phyloP scores from a whole-genome alignment of 345 rosid species.

The Citrus reticulata region DNA sequence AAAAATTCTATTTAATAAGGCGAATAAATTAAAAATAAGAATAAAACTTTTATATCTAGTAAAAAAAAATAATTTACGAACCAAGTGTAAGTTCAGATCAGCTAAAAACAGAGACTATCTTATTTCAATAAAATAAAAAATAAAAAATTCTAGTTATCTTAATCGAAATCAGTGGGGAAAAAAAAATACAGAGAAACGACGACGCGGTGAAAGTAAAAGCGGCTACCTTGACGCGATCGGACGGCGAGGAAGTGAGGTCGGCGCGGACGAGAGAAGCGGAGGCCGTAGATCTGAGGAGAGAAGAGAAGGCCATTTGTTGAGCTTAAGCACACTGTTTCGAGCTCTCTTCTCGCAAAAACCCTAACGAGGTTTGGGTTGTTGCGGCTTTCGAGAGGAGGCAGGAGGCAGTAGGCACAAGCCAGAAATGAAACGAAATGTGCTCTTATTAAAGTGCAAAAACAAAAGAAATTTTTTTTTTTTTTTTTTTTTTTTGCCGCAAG shows the following conservation, averaged over 20 bases:
- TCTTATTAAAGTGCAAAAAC: conserved; percentile 2
- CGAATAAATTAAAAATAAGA: not conserved
- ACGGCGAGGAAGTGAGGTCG: conserved; percentile 31
- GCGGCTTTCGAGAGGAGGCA: conserved; percentile 22
- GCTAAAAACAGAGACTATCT: not conserved
- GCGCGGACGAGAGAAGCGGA: conserved; percentile 31
- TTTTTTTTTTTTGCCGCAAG: not conserved
- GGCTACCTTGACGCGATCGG: conserved; percentile 56
- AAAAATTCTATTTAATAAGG: not conserved
- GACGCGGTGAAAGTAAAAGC: not conserved
- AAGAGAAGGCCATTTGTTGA: conserved; percentile 58
- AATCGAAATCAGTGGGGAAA: not conserved
- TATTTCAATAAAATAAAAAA: too few relatives aligned
- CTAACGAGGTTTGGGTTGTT: conserved; percentile 12
- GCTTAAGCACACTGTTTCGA: not conserved
- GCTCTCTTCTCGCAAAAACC: conserved; percentile 15
- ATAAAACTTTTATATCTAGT: not conserved
- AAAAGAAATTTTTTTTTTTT: not conserved
- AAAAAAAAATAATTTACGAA: not conserved
- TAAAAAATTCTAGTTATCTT: too few relatives aligned
- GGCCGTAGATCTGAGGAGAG: conserved; percentile 63
- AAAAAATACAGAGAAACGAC: not conserved
- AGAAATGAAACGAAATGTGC: not conserved
- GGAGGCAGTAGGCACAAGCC: conserved; percentile 12
- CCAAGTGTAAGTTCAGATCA: not conserved